phyloP scores from a whole-genome alignment of 2,329 filamentous ascomycete genomes.

The Mollisiaceae sp. region DNA sequence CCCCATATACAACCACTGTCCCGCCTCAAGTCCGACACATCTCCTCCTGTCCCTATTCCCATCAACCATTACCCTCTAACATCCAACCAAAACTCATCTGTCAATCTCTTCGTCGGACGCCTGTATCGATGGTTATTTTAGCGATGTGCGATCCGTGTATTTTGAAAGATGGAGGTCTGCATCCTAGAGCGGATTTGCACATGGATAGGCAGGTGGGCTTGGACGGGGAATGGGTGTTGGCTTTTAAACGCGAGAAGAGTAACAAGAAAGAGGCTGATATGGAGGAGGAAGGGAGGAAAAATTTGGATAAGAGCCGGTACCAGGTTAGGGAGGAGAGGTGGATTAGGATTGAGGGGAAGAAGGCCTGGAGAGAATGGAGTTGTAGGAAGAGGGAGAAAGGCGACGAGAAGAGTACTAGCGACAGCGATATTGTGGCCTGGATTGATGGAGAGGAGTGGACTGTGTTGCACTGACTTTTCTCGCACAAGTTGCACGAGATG shows the following conservation, averaged over 20 bases:
- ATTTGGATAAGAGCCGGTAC: background rate
- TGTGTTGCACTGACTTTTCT: background rate
- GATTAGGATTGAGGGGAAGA: background rate
- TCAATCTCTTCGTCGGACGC: background rate
- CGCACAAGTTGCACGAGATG: background rate
- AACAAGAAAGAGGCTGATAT: no score
- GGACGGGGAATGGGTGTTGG: background rate
- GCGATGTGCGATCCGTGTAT: background rate
- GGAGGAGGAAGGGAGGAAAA: background rate
- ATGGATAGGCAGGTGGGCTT: background rate
- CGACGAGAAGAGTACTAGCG: background rate
- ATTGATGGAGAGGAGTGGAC: background rate
- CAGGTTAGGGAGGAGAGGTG: background rate
- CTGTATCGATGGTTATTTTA: background rate
- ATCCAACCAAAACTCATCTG: slow-evolving; percentile 1
- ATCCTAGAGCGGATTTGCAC: background rate
- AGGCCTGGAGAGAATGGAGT: background rate
- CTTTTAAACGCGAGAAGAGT: no score
- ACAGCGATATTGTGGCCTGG: background rate
- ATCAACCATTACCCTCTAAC: background rate
- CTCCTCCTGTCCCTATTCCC: background rate
- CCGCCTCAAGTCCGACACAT: background rate
- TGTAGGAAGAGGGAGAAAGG: background rate
- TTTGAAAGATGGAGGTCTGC: background rate
- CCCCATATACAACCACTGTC: background rate